Percentiles rank a stretch among this genome's conserved stretches.
These are phyloP conservation scores for Tinospora cordifolia DNA, from an alignment of 164 flowering plant species.

Conservation along the genomic window DNA sequence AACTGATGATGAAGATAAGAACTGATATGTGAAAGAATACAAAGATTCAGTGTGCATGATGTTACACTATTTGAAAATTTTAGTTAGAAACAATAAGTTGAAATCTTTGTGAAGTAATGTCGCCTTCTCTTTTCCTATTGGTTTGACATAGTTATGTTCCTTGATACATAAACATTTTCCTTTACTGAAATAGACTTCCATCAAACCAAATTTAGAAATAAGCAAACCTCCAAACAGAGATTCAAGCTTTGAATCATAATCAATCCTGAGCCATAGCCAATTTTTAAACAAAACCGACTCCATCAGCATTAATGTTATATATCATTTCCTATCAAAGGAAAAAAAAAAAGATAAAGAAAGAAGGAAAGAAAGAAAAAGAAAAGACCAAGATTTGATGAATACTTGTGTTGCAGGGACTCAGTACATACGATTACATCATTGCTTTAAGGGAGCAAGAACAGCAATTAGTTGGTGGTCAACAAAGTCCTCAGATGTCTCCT, in stretches of 20 bases:
- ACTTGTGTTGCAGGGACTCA: conserved; percentile 60
- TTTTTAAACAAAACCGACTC: neutral
- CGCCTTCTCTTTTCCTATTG: neutral
- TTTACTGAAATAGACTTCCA: too few relatives aligned
- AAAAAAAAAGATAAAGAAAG: too few relatives aligned
- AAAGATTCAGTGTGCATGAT: neutral
- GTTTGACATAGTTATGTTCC: neutral
- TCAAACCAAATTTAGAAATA: neutral
- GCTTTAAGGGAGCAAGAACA: conserved; percentile 97
- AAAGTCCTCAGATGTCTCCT: conserved; percentile 92
- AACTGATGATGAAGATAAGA: neutral
- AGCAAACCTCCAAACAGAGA: neutral
- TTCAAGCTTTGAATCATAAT: neutral
- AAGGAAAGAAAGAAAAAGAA: too few relatives aligned
- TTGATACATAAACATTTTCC: neutral
- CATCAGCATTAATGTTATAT: neutral
- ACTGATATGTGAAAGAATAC: neutral
- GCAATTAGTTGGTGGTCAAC: conserved; percentile 69
- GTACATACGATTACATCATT: conserved; percentile 94
- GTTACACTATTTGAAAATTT: neutral
- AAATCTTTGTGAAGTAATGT: too few relatives aligned
- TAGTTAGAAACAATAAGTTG: neutral
- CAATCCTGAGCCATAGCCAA: neutral
- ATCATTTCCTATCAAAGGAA: too few relatives aligned
- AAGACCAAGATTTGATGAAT: neutral